Conservation (phyloP, 1,284 basidiomycete genomes). For the Puccinia horiana region DNA sequence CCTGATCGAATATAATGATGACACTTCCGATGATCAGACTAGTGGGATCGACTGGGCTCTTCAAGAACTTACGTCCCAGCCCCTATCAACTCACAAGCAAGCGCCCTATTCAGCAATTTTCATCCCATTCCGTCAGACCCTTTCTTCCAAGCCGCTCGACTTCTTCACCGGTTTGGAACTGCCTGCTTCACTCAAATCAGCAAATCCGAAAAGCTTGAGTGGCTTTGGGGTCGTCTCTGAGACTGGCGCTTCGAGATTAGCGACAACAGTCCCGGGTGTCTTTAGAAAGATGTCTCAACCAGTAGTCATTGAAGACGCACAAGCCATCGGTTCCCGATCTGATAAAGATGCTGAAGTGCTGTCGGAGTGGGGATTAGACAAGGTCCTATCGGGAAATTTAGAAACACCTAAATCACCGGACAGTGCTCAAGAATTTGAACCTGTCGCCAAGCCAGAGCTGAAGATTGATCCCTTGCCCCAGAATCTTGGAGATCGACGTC, state of each 20-base stretch:
- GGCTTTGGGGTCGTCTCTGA: slow-evolving; percentile 41
- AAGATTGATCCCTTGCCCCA: background rate
- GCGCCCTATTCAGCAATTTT: slow-evolving; percentile 46
- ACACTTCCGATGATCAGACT: background rate
- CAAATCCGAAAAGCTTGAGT: slow-evolving; percentile 12
- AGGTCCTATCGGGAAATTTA: slow-evolving; percentile 25
- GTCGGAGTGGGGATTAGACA: slow-evolving; percentile 43
- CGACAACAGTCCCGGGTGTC: background rate
- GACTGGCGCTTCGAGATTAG: background rate
- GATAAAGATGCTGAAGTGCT: slow-evolving; percentile 13
- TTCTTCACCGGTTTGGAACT: slow-evolving; percentile 38
- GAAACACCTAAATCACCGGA: background rate
- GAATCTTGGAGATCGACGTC: background rate
- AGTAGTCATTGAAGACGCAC: background rate
- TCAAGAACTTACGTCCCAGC: slow-evolving; percentile 24
- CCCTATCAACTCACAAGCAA: slow-evolving; percentile 3
- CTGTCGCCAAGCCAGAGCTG: background rate
- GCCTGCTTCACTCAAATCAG: slow-evolving; percentile 15
- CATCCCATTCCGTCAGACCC: slow-evolving; percentile 38
- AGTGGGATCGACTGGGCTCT: slow-evolving; percentile 23
- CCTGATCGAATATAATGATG: slow-evolving; percentile 39
- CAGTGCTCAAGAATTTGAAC: slow-evolving; percentile 3
- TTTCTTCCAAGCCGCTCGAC: slow-evolving; percentile 26
- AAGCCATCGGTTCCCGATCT: slow-evolving; percentile 9
- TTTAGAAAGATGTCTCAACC: background rate